Evolutionary conservation across 192 early-diverging fungal genomes (phyloP).

Genomic region (Martensiomyces pterosporus): DNA sequence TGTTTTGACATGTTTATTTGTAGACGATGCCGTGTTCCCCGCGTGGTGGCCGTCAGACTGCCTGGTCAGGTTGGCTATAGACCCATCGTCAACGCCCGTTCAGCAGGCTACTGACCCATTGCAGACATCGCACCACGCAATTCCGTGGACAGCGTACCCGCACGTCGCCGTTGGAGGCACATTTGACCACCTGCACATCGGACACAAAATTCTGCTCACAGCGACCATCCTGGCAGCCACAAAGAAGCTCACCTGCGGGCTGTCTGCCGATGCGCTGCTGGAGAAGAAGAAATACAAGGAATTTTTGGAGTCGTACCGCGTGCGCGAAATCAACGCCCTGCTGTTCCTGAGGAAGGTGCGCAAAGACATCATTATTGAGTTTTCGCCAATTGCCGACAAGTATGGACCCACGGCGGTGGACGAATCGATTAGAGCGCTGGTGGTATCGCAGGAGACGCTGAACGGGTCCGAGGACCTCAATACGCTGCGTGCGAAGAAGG

Average conservation of each 20-base stretch:
- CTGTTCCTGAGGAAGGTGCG: slow-evolving; percentile 58
- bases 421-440: slow-evolving; percentile 68
- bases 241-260: slow-evolving; percentile 67
- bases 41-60: slow-evolving; percentile 42
- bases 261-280: slow-evolving; percentile 63
- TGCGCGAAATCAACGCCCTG: slow-evolving; percentile 56
- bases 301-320: slow-evolving; percentile 61
- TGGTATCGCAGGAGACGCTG: slow-evolving; percentile 79
- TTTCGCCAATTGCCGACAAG: slow-evolving; percentile 72
- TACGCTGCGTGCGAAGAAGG: slow-evolving; percentile 56
- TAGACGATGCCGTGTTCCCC: slow-evolving; percentile 18
- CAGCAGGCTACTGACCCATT: not conserved
- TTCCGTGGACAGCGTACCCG: slow-evolving; percentile 29
- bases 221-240: slow-evolving; percentile 68
- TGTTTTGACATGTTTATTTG: not conserved
- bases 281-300: slow-evolving; percentile 66
- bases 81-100: not conserved
- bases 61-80: slow-evolving; percentile 1
- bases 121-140: slow-evolving; percentile 5
- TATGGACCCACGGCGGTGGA: slow-evolving; percentile 84
- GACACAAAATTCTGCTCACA: slow-evolving; percentile 91
- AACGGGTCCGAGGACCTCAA: slow-evolving; percentile 77
- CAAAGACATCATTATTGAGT: slow-evolving; percentile 43
- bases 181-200: slow-evolving; percentile 94
- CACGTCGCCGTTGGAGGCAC: slow-evolving; percentile 78